phyloP scores from a whole-genome alignment of 140 eudicot genomes.

The Senecio squalidus region DNA sequence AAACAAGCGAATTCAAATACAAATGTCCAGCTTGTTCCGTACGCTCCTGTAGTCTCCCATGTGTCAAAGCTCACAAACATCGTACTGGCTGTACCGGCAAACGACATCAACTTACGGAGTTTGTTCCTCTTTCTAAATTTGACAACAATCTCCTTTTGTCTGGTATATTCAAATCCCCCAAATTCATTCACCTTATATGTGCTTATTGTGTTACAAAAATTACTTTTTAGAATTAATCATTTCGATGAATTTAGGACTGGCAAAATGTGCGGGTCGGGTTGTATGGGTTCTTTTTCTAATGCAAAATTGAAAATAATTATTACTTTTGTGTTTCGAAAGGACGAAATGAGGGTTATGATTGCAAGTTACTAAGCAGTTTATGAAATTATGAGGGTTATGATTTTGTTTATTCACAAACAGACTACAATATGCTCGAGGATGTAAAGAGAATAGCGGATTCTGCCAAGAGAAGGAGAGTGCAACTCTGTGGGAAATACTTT shows the following conservation, averaged over 20 bases:
- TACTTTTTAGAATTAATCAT: no score
- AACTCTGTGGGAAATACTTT: slow-evolving; percentile 42
- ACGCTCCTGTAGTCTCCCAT: slow-evolving; percentile 84
- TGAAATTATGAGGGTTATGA: neutral
- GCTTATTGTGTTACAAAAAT: no score
- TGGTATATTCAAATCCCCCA: slow-evolving; percentile 29
- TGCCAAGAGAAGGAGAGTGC: slow-evolving; percentile 60
- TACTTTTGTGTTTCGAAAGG: no score
- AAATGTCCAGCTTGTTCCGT: slow-evolving; percentile 88
- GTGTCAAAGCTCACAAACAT: slow-evolving; percentile 90
- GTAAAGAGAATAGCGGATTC: slow-evolving; percentile 96
- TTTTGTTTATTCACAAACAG: slow-evolving; percentile 31
- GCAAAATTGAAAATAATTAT: no score
- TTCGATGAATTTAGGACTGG: no score
- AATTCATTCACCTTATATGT: no score
- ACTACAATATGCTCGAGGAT: slow-evolving; percentile 91
- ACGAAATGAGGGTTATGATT: no score
- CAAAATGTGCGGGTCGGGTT: no score
- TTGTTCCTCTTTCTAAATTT: slow-evolving; percentile 75
- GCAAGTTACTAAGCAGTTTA: no score
- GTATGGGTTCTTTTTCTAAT: no score
- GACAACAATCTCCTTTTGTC: slow-evolving; percentile 72
- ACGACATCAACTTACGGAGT: slow-evolving; percentile 37
- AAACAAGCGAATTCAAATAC: slow-evolving; percentile 62
- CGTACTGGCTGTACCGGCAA: slow-evolving; percentile 76